Conservation (phyloP, 306 rosid species). For the Ziziphus jujuba region DNA sequence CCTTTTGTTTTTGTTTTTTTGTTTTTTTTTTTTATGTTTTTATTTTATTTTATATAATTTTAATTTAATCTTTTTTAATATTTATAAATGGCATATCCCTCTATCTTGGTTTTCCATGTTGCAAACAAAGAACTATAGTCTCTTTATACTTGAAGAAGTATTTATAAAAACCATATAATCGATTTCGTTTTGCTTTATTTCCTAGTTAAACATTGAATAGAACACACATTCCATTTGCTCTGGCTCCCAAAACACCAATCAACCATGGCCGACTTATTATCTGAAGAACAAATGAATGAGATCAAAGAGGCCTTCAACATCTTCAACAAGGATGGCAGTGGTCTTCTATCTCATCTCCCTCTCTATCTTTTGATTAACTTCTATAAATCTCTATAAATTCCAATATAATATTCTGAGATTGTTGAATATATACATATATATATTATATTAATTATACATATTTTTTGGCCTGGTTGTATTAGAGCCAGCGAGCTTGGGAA, state of each 20-base stretch:
- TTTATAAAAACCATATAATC: slow-evolving; percentile 26
- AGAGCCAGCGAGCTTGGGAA: slow-evolving; percentile 33
- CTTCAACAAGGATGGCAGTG: slow-evolving; percentile 34
- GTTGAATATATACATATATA: not conserved
- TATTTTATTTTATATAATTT: too few relatives aligned
- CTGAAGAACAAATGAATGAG: slow-evolving; percentile 31
- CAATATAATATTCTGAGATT: too few relatives aligned
- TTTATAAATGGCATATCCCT: too few relatives aligned
- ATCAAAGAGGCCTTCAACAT: slow-evolving; percentile 33
- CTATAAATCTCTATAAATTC: too few relatives aligned
- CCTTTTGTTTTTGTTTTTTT: too few relatives aligned
- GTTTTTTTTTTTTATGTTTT: too few relatives aligned
- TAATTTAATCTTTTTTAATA: too few relatives aligned
- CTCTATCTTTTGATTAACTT: too few relatives aligned
- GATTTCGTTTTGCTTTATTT: not conserved
- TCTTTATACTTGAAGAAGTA: too few relatives aligned
- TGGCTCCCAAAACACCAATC: not conserved
- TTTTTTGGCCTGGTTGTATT: slow-evolving; percentile 14
- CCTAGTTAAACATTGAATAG: slow-evolving; percentile 5
- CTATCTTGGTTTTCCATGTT: too few relatives aligned
- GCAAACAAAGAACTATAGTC: too few relatives aligned
- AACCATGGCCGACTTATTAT: slow-evolving; percentile 25
- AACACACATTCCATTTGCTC: not conserved
- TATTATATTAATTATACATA: too few relatives aligned
- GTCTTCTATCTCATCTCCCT: slow-evolving; percentile 17